phyloP scores from a whole-genome alignment of 768 basidiomycete genomes.

The Mycena olivaceomarginata region DNA sequence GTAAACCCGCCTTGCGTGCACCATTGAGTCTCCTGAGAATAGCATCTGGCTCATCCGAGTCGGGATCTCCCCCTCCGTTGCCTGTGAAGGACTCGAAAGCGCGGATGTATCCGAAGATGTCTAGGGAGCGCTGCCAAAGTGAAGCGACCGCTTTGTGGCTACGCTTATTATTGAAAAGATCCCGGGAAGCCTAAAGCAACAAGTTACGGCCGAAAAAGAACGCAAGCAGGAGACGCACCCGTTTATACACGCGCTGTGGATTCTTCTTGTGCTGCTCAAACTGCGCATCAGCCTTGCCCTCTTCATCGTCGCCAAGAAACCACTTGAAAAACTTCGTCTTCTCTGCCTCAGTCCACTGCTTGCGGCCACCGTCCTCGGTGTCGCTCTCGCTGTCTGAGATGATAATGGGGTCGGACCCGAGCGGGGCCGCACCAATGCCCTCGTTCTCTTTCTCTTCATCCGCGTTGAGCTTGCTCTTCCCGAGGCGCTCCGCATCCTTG shows the following conservation, averaged over 20 bases:
- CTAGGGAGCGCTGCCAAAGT: background rate
- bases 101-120: conserved; percentile 9
- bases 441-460: conserved; percentile 9
- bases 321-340: conserved; percentile 7
- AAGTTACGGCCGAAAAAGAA: no score
- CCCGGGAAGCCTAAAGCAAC: background rate
- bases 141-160: background rate
- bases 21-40: conserved; percentile 5
- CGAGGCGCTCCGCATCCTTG: no score
- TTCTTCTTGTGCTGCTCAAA: conserved; percentile 34
- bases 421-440: no score
- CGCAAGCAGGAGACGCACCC: background rate
- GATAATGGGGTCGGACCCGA: background rate
- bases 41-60: conserved; percentile 18
- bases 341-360: conserved; percentile 7
- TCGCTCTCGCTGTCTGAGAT: conserved; percentile 5
- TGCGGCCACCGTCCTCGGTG: background rate
- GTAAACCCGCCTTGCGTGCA: conserved; percentile 6
- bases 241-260: conserved; percentile 8
- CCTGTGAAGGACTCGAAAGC: conserved; percentile 32
- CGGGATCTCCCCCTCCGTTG: conserved; percentile 34
- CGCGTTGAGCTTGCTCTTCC: no score
- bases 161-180: background rate
- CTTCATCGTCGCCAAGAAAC: background rate
- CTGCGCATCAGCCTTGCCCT: background rate